Evolutionary conservation across 2,329 filamentous ascomycete species (phyloP).

Genomic region (Macrophomina pseudophaseolina): DNA sequence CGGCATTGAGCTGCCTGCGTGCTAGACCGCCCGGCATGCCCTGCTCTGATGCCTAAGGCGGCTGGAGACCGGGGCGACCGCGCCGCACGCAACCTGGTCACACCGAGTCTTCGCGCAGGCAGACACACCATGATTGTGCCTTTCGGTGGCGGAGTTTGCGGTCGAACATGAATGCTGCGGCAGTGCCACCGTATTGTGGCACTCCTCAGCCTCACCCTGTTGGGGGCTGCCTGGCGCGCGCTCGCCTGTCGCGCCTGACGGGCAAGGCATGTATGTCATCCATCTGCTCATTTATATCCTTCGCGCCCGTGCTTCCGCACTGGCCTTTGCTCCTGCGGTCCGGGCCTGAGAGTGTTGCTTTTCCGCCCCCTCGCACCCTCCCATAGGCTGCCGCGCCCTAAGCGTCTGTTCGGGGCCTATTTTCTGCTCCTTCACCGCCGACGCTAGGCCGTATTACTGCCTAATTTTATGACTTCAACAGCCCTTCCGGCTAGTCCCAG

Average conservation of each 20-base stretch:
- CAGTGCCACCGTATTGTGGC: conserved; percentile 17
- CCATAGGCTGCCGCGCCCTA: background rate
- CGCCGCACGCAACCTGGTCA: conserved; percentile 8
- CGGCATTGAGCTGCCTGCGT: background rate
- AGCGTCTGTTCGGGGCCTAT: conserved; percentile 4
- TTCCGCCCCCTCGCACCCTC: conserved; percentile 9
- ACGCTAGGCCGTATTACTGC: conserved; percentile 11
- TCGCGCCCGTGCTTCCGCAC: conserved; percentile 8
- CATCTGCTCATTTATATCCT: conserved; percentile 8
- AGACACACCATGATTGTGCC: background rate
- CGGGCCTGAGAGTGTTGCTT: background rate
- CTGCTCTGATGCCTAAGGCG: conserved; percentile 6
- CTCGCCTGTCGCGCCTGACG: conserved; percentile 1
- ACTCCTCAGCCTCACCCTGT: conserved; percentile 16
- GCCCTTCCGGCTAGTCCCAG: background rate
- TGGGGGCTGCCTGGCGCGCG: conserved; percentile 12
- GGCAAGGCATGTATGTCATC: background rate
- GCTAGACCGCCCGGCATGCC: conserved; percentile 1
- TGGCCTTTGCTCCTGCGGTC: conserved; percentile 9
- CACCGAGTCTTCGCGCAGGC: conserved; percentile 11
- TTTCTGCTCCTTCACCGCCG: background rate
- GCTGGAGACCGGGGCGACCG: background rate
- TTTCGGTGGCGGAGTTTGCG: conserved; percentile 19
- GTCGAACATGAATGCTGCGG: background rate
- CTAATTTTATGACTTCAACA: background rate